Evolutionary conservation across 805 yeast genomes (phyloP), one percentile per base, ranked within the genome.

Genomic region (Starmerella tilneyi): DNA sequence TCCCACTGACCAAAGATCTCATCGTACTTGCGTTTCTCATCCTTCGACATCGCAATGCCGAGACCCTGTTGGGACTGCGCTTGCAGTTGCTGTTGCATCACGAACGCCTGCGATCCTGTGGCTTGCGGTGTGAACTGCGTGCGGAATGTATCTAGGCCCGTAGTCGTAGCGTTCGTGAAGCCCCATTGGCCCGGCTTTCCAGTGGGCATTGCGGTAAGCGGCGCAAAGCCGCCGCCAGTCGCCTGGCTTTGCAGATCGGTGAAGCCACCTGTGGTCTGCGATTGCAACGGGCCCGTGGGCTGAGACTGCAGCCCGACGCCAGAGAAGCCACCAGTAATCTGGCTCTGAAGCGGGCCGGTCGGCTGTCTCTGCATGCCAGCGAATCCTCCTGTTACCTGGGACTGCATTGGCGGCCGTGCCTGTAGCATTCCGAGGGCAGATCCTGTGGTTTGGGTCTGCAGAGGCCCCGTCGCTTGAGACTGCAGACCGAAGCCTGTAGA

Each of bases 1-100:
- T 88, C 96, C 85, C 94, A 89, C 32, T 92, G 86, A 45, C 72
- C 74, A 66, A 92, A 89, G 48, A 89, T 84, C 41, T 80, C 83
- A 57, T 83, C 94, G 65, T 88, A 89, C 47, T 85, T 77, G 45
- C 72, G 72, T 60, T 85, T 88, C 60, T 89, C 97, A 56, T 84
- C 85, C 56, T 83, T 81, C 41, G 94, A 79, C 55, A 89, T 85
- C 15, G 40, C 40, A n/a, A 36, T 15, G 20, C 86, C 82, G 82
- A 84, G 78, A 8, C 32, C 30, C 38, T 64, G 62, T 43, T 65
- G 38, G 11, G 26, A 15, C 31, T 43, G 44, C 17, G 29, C 16
- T 35, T 43, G 43, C 12, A 51, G 45, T 43, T 49, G 41, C 36
- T 45, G 51, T 43, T 53, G 56, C 52, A 54, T 45, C 29, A 15